Base-by-base conservation (phyloP, 192 early-diverging fungal genomes). In the Chytriomyces confervae region DNA sequence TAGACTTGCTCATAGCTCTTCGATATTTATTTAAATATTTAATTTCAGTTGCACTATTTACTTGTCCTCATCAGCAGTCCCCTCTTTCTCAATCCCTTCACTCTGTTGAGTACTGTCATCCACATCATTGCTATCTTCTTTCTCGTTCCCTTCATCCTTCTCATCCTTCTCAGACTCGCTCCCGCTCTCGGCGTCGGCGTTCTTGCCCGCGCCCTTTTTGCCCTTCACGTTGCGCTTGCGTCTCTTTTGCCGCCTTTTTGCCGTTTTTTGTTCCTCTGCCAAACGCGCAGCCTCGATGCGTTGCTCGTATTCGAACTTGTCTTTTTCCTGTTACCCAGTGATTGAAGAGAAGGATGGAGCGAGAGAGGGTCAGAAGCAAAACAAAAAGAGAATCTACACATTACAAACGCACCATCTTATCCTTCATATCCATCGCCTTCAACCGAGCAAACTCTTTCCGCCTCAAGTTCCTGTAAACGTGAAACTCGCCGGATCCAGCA, bases 401-500 rank as follows among this genome's bases (percentile, higher is more conserved):
- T 4, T 60, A 27, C 1, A 44, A 6, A 11, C 72, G 13, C 82
- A 94, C 93, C 86, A 94, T 88, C 63, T 84, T 86, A 18, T 88
- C 86, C 60, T 89, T 85, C 60, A 91, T 84, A 0, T 96, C 95
- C 90, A 97, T 91, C 7, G 86, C 76, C 73, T 95, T 92, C 46
- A 95, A 72, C 53, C 97, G 86, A 16, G 90, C 85, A 80, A 94
- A 91, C 76, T 98, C 97, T 77, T 95, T 90, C 67, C 97, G 85
- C 45, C 97, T 86, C 53, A 92, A 83, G 24, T 93, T 91, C 78
- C 95, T 83, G 74, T 98, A 98, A 0, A 96, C 94, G 82, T 97
- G 95, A 69, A 98, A 98, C 79, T 98, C 97, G 48, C 95, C 95
- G 86, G 93, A 95, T 16, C 96, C 94, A 5, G 97, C 97, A 49